A percentile compares a stretch with the other conserved stretches of the same genome.
Evolutionary conservation across 345 rosid genomes (phyloP).

Genomic region (Tarenaya hassleriana): DNA sequence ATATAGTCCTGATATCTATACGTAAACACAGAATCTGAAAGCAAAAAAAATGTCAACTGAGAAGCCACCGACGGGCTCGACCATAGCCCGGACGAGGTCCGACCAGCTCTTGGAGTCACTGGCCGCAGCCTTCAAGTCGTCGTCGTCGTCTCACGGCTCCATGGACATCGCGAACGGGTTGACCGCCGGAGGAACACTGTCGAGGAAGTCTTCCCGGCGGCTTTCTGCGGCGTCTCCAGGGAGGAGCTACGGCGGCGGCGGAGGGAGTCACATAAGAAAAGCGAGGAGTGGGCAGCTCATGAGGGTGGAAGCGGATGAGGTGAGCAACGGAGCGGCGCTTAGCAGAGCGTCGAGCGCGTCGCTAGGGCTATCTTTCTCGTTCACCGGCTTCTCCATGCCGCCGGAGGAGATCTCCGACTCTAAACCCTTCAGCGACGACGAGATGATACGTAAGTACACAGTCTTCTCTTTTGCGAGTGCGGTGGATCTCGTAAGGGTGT

Average conservation of each 20-base stretch:
- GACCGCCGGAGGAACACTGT: slow-evolving; percentile 29
- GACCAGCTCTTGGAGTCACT: slow-evolving; percentile 68
- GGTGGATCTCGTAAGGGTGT: slow-evolving; percentile 19
- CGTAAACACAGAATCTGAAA: slow-evolving; percentile 4
- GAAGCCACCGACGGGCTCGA: slow-evolving; percentile 40
- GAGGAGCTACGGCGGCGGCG: slow-evolving; percentile 34
- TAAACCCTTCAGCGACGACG: slow-evolving; percentile 85
- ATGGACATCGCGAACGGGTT: slow-evolving; percentile 31
- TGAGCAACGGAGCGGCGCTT: slow-evolving; percentile 77
- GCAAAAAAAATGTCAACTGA: slow-evolving; percentile 35
- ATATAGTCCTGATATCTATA: too few relatives aligned
- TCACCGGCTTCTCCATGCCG: slow-evolving; percentile 86
- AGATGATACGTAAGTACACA: slow-evolving; percentile 89
- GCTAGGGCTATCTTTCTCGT: slow-evolving; percentile 81
- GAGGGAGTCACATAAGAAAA: slow-evolving; percentile 71
- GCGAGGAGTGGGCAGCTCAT: slow-evolving; percentile 83
- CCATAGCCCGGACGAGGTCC: slow-evolving; percentile 67
- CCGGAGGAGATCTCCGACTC: slow-evolving; percentile 75
- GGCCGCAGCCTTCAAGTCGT: slow-evolving; percentile 70
- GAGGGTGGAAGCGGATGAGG: slow-evolving; percentile 64
- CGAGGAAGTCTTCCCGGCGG: slow-evolving; percentile 72
- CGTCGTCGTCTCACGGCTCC: slow-evolving; percentile 27
- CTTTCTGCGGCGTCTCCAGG: slow-evolving; percentile 51
- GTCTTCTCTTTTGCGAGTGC: not conserved
- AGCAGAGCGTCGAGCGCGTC: slow-evolving; percentile 98